Conservation (phyloP, 2,329 filamentous ascomycete genomes). For the Aspergillus sp. region DNA sequence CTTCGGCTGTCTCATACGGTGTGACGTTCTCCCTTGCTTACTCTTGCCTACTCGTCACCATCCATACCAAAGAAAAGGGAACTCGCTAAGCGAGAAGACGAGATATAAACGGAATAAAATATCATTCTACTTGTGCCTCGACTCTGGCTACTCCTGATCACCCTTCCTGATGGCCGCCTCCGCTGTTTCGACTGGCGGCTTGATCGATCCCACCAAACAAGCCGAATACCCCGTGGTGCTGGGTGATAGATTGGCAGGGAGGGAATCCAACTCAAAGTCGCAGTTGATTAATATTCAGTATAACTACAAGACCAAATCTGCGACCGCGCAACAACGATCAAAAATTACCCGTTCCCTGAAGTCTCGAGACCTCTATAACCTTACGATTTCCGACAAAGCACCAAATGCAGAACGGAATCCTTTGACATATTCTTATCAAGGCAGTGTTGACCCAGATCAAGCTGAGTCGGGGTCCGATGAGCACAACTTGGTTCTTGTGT, state of each 20-base stretch:
- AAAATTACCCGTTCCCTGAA: conserved; percentile 29
- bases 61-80: too few relatives aligned
- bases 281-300: conserved; percentile 40
- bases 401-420: conserved; percentile 33
- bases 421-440: conserved; percentile 36
- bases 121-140: too few relatives aligned
- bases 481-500: conserved; percentile 56
- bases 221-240: conserved; percentile 44
- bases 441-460: conserved; percentile 34
- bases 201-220: conserved; percentile 41
- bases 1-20: conserved; percentile 6
- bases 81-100: too few relatives aligned
- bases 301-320: conserved; percentile 42
- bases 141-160: background rate
- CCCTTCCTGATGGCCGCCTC: conserved; percentile 26
- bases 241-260: conserved; percentile 36
- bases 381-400: conserved; percentile 38
- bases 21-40: conserved; percentile 17
- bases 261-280: conserved; percentile 13
- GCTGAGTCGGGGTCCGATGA: conserved; percentile 22
- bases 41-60: conserved; percentile 2
- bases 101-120: too few relatives aligned
- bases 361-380: conserved; percentile 34
- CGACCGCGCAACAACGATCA: conserved; percentile 33
- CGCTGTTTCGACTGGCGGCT: conserved; percentile 23